Base-by-base conservation (phyloP, 2,329 filamentous ascomycete genomes). In the Ophiocordyceps camponoti-saundersi region DNA sequence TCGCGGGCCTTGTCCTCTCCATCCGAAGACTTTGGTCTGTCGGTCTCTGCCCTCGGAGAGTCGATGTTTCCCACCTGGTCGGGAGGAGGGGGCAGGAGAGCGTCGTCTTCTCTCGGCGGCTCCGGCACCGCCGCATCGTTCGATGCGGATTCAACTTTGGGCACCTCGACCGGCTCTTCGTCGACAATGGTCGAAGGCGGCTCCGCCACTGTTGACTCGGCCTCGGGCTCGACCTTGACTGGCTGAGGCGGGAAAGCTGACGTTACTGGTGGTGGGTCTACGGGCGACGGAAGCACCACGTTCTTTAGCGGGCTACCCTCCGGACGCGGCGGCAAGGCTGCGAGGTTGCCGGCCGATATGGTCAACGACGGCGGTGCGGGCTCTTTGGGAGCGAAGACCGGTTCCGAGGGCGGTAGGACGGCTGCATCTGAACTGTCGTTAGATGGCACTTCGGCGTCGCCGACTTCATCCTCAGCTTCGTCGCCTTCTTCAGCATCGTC, bases 281-380 rank as follows among this genome's bases (percentile, higher is more conserved):
- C 66, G 0, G 71, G 69, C 11, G 71, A 72, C 11, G 62, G 64
- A 16, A 71, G 49, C 26, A 70, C 59, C 34, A 73, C 69, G 44
- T 74, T 71, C 58, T 74, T 74, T 20, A 75, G 57, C 1, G 72
- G 72, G 46, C 72, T 76, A 3, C 71, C 72, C 51, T 73, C 71
- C 3, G 64, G 53, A 50, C 55, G 63, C 1, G 63, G 61, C 3
- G 64, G 59, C 34, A 53, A 50, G 44, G 55, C 50, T 2, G 56
- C 51, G 23, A 59, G 51, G 18, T 51, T 51, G 10, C 54, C 52
- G 43, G 59, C 34, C 45, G 63, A 50, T 34, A 65, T 57, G 36
- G 59, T 55, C 30, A 63, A 53, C n/a, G 49, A 57, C 47, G 56
- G 48, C 23, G 58, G 56, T 18, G 48, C 48, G n/a, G 49, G 47